Base-by-base conservation (phyloP, 2,329 filamentous ascomycete genomes). In the Alternaria ethzedia region DNA sequence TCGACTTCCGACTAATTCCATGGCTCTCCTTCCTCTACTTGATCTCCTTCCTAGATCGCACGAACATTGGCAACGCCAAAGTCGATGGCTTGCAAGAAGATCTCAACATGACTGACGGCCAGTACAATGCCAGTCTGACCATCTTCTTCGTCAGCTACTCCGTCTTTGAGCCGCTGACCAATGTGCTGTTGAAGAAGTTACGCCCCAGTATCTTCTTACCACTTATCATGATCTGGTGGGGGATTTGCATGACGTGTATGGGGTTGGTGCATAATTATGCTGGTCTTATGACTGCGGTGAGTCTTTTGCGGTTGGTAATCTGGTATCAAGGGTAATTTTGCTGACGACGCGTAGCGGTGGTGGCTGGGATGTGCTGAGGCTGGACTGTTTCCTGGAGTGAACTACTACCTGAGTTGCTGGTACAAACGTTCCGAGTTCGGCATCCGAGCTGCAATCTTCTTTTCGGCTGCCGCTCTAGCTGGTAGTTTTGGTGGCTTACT, bases 101-200 rank as follows among this genome's bases (percentile, higher is more conserved):
- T 61, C 81, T 96, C 7, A 68, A 86, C 30, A 87, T 95, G 83
- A 85, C 85, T 0, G 84, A 86, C 3, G 80, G 83, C 6, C 84
- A 91, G 74, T 97, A 94, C 82, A 94, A 94, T 77, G 84, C 87
- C 21, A 87, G 89, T 0, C 84, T 97, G 8, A 92, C 91, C 32
- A 90, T 96, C 70, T 97, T 97, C 82, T 97, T 96, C 82, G 85
- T 96, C 54, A 93, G 91, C 0, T 97, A 97, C 77, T 86, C 91
- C 3, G 80, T 94, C 32, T 94, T 93, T 66, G 93, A 96, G 77
- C 88, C 89, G 0, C 72, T 94, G 46, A 93, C 92, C 63, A 96
- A 97, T 76, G 83, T 95, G 50, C 80, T 97, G 23, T 88, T 97
- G 63, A 97, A 96, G 81, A 86, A 85, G 17, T 82, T 92, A 65